phyloP scores from a whole-genome alignment of 1,139 yeast species.

The Yamadazyma siamensis region DNA sequence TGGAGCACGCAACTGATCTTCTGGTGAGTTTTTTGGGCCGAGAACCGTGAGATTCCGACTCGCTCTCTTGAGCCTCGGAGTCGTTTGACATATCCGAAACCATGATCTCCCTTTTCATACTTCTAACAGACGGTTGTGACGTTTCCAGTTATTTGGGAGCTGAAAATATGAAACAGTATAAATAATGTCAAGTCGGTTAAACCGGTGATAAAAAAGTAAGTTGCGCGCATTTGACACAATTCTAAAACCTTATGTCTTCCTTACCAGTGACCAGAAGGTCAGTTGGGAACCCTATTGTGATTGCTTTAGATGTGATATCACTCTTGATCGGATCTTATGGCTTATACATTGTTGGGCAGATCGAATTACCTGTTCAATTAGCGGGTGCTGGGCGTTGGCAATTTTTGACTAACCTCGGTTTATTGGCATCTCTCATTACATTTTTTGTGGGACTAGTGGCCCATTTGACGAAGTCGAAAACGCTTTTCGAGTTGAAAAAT shows the following conservation, averaged over 20 bases:
- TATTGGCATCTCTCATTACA: constrained; percentile 45
- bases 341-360: constrained; percentile 12
- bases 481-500: constrained; percentile 29
- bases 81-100: too few species aligned
- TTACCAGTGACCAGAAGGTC: constrained; percentile 13
- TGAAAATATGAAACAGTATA: too few species aligned
- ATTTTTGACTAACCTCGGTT: constrained; percentile 62
- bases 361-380: constrained; percentile 41
- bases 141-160: constrained; percentile 1
- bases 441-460: constrained; percentile 39
- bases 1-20: constrained; percentile 63
- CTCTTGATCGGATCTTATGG: constrained; percentile 32
- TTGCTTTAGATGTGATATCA: constrained; percentile 24
- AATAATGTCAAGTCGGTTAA: constrained; percentile 9
- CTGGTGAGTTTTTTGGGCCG: constrained; percentile 14
- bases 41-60: too few species aligned
- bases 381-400: constrained; percentile 62
- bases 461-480: constrained; percentile 26
- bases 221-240: constrained; percentile 1
- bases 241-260: not conserved
- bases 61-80: too few species aligned
- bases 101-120: too few species aligned
- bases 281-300: constrained; percentile 30
- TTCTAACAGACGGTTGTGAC: too few species aligned
- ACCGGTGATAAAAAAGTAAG: constrained; percentile 10